Percentiles rank a stretch among this genome's conserved stretches.
phyloP scores from a whole-genome alignment of 345 rosid species.

The Rhizophora apiculata region DNA sequence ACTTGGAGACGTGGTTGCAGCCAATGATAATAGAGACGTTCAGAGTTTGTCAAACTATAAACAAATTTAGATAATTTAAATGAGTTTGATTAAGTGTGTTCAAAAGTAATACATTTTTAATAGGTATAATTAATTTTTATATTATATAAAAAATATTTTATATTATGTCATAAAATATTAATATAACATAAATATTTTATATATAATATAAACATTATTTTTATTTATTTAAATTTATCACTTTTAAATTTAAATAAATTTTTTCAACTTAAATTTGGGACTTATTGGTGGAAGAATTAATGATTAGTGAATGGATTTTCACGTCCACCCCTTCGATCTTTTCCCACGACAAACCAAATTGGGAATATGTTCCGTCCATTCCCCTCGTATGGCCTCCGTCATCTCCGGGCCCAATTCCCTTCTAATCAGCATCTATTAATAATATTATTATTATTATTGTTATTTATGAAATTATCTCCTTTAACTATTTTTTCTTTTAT shows the following conservation, averaged over 20 bases:
- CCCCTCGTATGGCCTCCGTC: conserved; percentile 41
- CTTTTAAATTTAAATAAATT: neutral
- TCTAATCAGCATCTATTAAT: neutral
- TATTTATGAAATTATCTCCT: too few relatives aligned
- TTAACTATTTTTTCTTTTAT: too few relatives aligned
- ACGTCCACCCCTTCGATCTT: conserved; percentile 30
- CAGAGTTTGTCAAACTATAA: conserved; percentile 1
- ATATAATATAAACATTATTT: too few relatives aligned
- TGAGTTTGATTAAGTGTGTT: too few relatives aligned
- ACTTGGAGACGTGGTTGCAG: conserved; percentile 12
- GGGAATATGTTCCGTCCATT: conserved; percentile 47
- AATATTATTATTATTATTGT: neutral
- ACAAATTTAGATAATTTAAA: neutral
- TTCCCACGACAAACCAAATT: conserved; percentile 32
- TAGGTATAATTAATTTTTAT: too few relatives aligned
- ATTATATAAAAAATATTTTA: neutral
- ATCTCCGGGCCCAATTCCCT: neutral
- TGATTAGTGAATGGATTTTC: conserved; percentile 25
- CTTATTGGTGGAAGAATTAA: conserved; percentile 28
- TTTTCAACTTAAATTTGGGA: neutral
- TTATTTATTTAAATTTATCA: too few relatives aligned
- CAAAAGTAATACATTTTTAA: neutral
- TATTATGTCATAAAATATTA: too few relatives aligned
- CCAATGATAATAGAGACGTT: conserved; percentile 28
- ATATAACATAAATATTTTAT: too few relatives aligned